These are phyloP conservation scores for Chaetomium cochliodes DNA, from an alignment of 495 filamentous ascomycete species.

Conservation along the genomic window DNA sequence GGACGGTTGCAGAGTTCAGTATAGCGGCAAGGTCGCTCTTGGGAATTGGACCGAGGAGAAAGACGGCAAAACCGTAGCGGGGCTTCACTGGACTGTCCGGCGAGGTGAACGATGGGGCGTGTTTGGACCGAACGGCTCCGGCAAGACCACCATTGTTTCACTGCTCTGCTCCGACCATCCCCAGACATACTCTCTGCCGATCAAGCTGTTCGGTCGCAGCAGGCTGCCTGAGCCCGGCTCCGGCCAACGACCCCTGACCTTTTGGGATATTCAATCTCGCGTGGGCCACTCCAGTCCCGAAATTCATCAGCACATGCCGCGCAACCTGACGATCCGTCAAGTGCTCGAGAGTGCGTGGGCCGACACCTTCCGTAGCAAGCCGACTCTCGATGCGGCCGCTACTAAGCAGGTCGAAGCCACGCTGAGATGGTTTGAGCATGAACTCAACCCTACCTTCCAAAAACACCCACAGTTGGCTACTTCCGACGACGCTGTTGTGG, in stretches of 20 bases:
- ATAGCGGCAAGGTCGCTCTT: slow-evolving; percentile 72
- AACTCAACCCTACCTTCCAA: slow-evolving; percentile 58
- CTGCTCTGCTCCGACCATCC: slow-evolving; percentile 94
- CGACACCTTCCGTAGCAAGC: slow-evolving; percentile 74
- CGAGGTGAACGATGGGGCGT: slow-evolving; percentile 86
- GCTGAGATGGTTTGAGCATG: slow-evolving; percentile 69
- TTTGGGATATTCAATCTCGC: slow-evolving; percentile 87
- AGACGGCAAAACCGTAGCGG: slow-evolving; percentile 48
- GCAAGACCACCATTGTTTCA: slow-evolving; percentile 90
- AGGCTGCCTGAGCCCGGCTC: slow-evolving; percentile 66
- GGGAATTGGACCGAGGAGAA: slow-evolving; percentile 70
- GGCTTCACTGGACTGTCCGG: slow-evolving; percentile 79
- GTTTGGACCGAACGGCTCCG: slow-evolving; percentile 85
- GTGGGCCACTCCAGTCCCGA: slow-evolving; percentile 93
- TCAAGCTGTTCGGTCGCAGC: slow-evolving; percentile 78
- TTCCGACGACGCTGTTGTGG: not conserved
- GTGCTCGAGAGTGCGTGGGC: slow-evolving; percentile 83
- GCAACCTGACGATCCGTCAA: slow-evolving; percentile 68
- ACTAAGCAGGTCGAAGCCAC: slow-evolving; percentile 60
- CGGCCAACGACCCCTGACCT: slow-evolving; percentile 71
- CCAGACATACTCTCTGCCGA: slow-evolving; percentile 84
- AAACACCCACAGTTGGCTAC: not conserved
- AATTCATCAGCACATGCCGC: slow-evolving; percentile 89
- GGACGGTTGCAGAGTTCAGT: slow-evolving; percentile 74
- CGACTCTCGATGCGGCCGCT: slow-evolving; percentile 56